A percentile compares a stretch with the other conserved stretches of the same genome.
These are phyloP conservation scores for Eucalyptus caleyi DNA, from an alignment of 345 rosid genomes.

Conservation along the genomic window DNA sequence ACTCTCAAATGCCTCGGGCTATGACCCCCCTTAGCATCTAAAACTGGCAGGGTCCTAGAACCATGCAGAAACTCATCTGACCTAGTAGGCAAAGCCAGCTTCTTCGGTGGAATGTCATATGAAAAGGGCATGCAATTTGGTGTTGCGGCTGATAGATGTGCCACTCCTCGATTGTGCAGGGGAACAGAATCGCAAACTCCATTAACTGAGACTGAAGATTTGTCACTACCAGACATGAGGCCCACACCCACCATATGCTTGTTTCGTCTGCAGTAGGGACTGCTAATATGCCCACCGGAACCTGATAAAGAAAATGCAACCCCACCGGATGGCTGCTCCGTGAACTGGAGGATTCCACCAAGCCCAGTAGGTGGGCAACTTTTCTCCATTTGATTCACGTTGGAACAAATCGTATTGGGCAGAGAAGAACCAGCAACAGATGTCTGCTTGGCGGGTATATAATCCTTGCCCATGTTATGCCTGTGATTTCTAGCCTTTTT, in stretches of 20 bases:
- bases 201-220: constrained; percentile 8
- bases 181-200: constrained; percentile 16
- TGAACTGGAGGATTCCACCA: not conserved
- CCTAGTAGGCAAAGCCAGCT: constrained; percentile 11
- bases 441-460: not conserved
- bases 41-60: not conserved
- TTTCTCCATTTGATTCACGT: not conserved
- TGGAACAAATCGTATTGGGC: not conserved
- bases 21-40: not conserved
- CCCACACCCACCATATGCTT: not conserved
- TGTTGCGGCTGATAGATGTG: constrained; percentile 27
- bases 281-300: not conserved
- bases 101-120: constrained; percentile 16
- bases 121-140: constrained; percentile 28
- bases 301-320: not conserved
- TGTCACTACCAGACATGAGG: not conserved
- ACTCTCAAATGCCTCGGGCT: not conserved
- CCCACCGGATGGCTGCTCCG: not conserved
- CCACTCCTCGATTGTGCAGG: constrained; percentile 25
- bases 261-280: not conserved
- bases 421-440: not conserved
- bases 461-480: not conserved
- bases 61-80: constrained; percentile 5
- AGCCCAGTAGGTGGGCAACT: not conserved
- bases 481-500: not conserved